Base-by-base conservation (phyloP, 1,284 basidiomycete genomes). In the Bjerkandera adusta region DNA sequence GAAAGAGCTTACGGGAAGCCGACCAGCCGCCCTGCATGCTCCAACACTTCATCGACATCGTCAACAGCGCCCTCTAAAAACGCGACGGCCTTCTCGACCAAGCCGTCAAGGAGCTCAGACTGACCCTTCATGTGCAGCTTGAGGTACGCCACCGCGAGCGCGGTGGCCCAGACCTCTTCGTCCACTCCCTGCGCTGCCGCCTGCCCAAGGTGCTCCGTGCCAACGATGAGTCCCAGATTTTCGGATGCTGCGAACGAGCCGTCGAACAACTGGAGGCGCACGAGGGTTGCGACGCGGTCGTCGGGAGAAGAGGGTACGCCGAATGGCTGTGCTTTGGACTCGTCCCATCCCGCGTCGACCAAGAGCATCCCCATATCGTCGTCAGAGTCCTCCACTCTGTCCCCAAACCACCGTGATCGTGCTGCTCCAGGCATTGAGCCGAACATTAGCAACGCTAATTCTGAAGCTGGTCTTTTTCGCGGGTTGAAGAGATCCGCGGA, bases 221-320 rank as follows among this genome's bases (percentile, higher is more conserved):
- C 65, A 10, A 70, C 58, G n/a, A 70, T 60, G 7, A n/a, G 39
- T 1, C 51, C 48, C 4, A 76, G 60, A 1, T 54, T 47, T 10
- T 60, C 53, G 10, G 59, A 45, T 7, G 62, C 49, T 5, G 54
- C 29, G 56, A 76, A 81, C 0, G 75, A 77, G 1, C 80, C 79
- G 37, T 79, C 71, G 20, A 68, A 66, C 1, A 49, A 45, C 63
- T 78, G 75, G 13, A 73, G 45, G 8, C 49, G 52, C 16, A 80
- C 57, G 3, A 62, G 47, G 15, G 69, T 52, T 3, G 72, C 64
- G 12, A 43, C 30, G 3, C 37, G 36, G 26, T 44, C 33, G 1
- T 30, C 29, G 12, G 24, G 11, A 8, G 39, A 22, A 24, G 21
- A 11, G n/a, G n/a, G n/a, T n/a, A n/a, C n/a, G n/a, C n/a, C n/a